Base-by-base conservation (phyloP, 2,329 filamentous ascomycete genomes). In the Scedosporium dehoogii region DNA sequence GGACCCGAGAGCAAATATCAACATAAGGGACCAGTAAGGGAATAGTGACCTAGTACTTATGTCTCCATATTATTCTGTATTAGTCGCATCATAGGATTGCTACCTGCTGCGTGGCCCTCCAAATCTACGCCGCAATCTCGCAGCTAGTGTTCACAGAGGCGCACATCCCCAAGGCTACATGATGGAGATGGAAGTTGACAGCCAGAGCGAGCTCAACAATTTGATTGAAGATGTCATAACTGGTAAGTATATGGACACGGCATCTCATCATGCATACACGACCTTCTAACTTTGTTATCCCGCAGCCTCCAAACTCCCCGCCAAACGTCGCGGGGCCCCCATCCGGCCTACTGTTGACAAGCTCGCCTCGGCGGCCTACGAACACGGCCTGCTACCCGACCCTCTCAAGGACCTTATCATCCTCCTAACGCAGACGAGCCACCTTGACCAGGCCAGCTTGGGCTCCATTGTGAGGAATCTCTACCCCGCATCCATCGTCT, bases 371-470 rank as follows among this genome's bases (percentile, higher is more conserved):
- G 76, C 83, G 66, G 84, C 85, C 10, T 91, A 89, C 73, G 85
- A 88, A 65, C 77, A 81, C 63, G 91, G 91, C 6, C 78, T 94
- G 60, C 76, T 85, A 48, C 78, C 82, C 6, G 76, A 80, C 46
- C 79, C 83, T 29, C 79, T 96, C 58, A 75, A 79, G 62, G 78
- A 81, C 61, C 77, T 96, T 38, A 75, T 94, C 66, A 81, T 86
- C 63, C 78, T 93, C 62, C 74, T 91, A 66, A 87, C 86, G 21
- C 77, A 78, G 23, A 85, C 85, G 57, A 89, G 80, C 67, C 78
- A 87, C 67, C 81, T 96, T 23, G 90, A 94, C 71, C 91, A 94
- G 73, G 85, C 85, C 29, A 91, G 86, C 67, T 79, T 88, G 29
- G 85, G 83, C 14, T 82, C 79, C 29, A 77, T 96, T 58, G 74